These are phyloP conservation scores for Salix udensis DNA, from an alignment of 345 rosid genomes.

Conservation along the genomic window DNA sequence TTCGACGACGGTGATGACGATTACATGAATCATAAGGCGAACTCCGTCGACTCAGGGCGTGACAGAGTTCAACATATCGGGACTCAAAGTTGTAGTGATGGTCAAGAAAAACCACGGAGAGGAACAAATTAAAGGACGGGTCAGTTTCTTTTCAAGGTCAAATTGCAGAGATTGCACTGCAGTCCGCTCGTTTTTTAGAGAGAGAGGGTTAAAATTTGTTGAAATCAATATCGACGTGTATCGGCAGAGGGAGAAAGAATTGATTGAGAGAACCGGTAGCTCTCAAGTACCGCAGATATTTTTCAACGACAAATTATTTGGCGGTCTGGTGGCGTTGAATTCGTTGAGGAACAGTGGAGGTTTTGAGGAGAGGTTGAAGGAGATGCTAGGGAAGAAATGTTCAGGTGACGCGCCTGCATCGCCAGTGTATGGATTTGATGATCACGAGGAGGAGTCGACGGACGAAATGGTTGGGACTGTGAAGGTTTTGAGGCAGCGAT, in stretches of 20 bases:
- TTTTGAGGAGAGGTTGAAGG: constrained; percentile 54
- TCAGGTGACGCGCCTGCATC: constrained; percentile 52
- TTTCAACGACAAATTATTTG: constrained; percentile 74
- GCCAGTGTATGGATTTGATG: constrained; percentile 64
- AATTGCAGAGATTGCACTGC: constrained; percentile 81
- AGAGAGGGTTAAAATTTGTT: constrained; percentile 51
- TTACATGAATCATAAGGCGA: constrained; percentile 1
- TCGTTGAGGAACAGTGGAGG: constrained; percentile 67
- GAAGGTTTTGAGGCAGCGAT: constrained; percentile 54
- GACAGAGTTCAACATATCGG: constrained; percentile 64
- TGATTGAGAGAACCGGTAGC: constrained; percentile 54
- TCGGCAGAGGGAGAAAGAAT: constrained; percentile 53
- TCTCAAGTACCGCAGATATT: constrained; percentile 79
- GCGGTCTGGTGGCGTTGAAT: constrained; percentile 76
- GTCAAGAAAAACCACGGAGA: constrained; percentile 36
- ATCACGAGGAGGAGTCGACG: constrained; percentile 25
- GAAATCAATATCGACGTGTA: constrained; percentile 88
- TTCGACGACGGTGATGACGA: constrained; percentile 12
- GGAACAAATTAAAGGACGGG: constrained; percentile 44
- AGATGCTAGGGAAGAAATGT: constrained; percentile 49
- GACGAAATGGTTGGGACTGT: constrained; percentile 53
- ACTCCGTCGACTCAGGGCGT: constrained; percentile 34
- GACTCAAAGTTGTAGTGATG: constrained; percentile 67
- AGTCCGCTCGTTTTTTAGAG: constrained; percentile 58
- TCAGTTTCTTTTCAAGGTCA: constrained; percentile 72